Percentiles rank a stretch among this genome's conserved stretches.
These are phyloP conservation scores for Grosmannia clavigera DNA, from an alignment of 2,329 filamentous ascomycete species.

Conservation along the genomic window DNA sequence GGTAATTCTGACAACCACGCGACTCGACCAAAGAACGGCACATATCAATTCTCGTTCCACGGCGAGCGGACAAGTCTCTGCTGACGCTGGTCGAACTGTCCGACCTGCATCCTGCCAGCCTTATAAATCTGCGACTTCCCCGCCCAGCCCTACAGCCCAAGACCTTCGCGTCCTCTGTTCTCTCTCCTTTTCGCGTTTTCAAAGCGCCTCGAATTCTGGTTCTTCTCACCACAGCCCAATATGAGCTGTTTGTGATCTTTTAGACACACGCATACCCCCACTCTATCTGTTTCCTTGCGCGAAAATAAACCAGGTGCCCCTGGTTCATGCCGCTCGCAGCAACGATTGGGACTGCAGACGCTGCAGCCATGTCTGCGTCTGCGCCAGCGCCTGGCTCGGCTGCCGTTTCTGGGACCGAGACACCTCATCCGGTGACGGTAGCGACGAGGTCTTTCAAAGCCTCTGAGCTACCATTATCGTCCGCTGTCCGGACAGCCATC, in stretches of 20 bases:
- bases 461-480: constrained; percentile 61
- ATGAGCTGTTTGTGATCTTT: neutral
- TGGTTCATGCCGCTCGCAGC: neutral
- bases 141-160: neutral
- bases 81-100: neutral
- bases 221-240: neutral
- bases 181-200: neutral
- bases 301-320: too few relatives aligned
- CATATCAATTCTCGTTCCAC: neutral
- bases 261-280: neutral
- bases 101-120: neutral
- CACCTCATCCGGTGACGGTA: neutral
- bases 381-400: neutral
- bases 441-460: constrained; percentile 41
- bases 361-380: neutral
- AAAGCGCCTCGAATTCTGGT: too few relatives aligned
- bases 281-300: neutral
- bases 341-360: neutral
- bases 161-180: neutral
- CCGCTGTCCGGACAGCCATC: constrained; percentile 60
- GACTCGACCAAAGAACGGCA: neutral
- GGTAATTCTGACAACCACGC: neutral
- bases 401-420: neutral
- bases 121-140: neutral
- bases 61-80: neutral